Base-by-base conservation (phyloP, 1,284 basidiomycete species). In the Malassezia yamatoensis region DNA sequence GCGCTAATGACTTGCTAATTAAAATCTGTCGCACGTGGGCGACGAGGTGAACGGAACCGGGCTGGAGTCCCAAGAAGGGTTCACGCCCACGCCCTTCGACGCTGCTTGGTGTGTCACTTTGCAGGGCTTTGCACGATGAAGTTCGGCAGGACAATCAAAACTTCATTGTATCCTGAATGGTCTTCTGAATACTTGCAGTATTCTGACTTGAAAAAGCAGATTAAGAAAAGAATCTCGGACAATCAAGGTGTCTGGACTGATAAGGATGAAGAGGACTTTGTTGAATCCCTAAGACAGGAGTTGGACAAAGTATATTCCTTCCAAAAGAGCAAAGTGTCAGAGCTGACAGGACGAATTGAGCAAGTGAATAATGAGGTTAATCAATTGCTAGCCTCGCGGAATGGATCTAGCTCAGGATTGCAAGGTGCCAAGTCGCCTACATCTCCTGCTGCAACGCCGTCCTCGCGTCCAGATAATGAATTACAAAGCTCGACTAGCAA, bases 281-380 rank as follows among this genome's bases (percentile, higher is more conserved):
- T 74, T 24, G 64, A 63, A 36, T 47, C 70, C 40, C 83, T 96
- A 54, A 85, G 88, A 71, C 80, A 80, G 59, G 90, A 98, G 78
- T 81, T 98, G 43, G 88, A 93, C 73, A 98, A 98, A 79, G 86
- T 96, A 54, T 87, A 96, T 70, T 85, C 85, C 69, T 98, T 98
- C 76, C 94, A 98, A 74, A 88, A 85, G 71, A 78, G 81, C 44
- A 98, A 96, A 82, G 88, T 74, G 7, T 58, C 65, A 12, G 72
- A 74, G 53, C 49, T 74, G 33, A 72, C 66, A 11, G 63, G 66
- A 43, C 67, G 72, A 11, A 74, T 74, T 59, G 67, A 72, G 58
- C 58, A 68, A 46, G 72, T 72, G n/a, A 68, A 73, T 55, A 53
- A 62, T 33, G 71, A 73, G 53, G 72, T 74, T 40, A 64, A 69